Base-by-base conservation (phyloP, 2,329 filamentous ascomycete species). In the Xylaria sp. region DNA sequence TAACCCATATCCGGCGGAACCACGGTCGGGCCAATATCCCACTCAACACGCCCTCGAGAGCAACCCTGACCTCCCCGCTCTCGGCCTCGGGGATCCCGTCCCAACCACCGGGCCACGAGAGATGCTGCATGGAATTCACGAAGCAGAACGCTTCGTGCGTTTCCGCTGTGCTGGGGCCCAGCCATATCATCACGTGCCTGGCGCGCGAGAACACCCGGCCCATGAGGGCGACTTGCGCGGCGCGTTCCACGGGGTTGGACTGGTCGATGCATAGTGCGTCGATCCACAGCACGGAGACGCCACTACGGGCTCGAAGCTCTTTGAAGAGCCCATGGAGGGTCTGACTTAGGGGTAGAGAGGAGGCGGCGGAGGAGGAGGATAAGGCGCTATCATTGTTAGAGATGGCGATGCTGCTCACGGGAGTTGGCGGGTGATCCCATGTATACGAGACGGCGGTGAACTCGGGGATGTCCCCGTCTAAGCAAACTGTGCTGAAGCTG, bases 251-350 rank as follows among this genome's bases (percentile, higher is more conserved):
- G n/a, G 21, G n/a, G 21, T 50, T 50, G 1, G n/a, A 21, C 27
- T 50, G 47, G 47, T 50, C 47, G 23, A 50, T 50, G 47, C 47
- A 50, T 50, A 50, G 23, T 1, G 47, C 47, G 21, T 50, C 47
- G 23, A 50, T 50, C 47, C 47, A 50, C 21, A 50, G 10, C 8
- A 2, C 8, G 5, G 8, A 27, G 6, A 10, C 47, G 47, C 47
- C 8, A 6, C 27, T 50, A 10, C 47, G 47, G 47, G 47, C 21
- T 9, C 23, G 47, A 12, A 50, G 47, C 21, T 50, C 47, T 25
- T 25, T 13, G 47, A 50, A 50, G 21, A 50, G 47, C n/a, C 27
- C 47, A 21, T 50, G 47, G 1, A 50, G 21, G 23, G 47, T 50
- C 21, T 9, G 21, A 27, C 47, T 50, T 10, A 50, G 47, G 21